Evolutionary conservation across 78 protist species (phyloP), one percentile per base, ranked within the genome.

Genomic region (Dictyostelium purpureum): DNA sequence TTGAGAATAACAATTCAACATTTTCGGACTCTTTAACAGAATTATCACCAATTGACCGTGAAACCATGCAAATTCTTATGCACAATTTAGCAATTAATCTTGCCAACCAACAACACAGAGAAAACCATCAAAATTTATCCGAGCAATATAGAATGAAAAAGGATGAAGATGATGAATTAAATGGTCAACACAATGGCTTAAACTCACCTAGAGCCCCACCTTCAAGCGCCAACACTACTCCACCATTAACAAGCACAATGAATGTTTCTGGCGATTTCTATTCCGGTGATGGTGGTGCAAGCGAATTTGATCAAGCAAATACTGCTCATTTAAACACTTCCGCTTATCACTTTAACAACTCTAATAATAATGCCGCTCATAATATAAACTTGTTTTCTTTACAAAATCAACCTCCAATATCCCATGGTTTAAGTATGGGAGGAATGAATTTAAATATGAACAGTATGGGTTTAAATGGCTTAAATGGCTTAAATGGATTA

Each of bases 51-150:
- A 59, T 52, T 18, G 89, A 90, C 37, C 78, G 94, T 26, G 94
- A 90, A 63, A 90, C 89, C 33, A 81, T 90, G 88, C 78, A 77
- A 70, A 18, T 76, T 45, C 33, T 90, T n/a, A 78, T 77, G 82
- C 94, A 90, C 66, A 90, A 90, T 75, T 67, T 90, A 19, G 87
- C 94, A 70, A 70, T 88, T 45, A 90, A 78, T 47, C 45, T 90
- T 21, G 87, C 89, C 40, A 75, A 90, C 66, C 87, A 73, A 51
- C 94, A 90, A 66, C 63, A 81, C 40, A 77, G 79, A 45, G 89
- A 90, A 21, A 52, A 78, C 31, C 89, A 90, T 28, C 80, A 73
- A 70, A 9, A 49, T 0, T 51, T 85, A 19, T 59, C 66, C 19
- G 92, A 85, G 11, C 92, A 85, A 61, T 85, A 51, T 35, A 19